Percentiles rank a stretch among this genome's conserved stretches.
These are phyloP conservation scores for Scheffersomyces titani DNA, from an alignment of 1,139 yeast genomes.

Conservation along the genomic window DNA sequence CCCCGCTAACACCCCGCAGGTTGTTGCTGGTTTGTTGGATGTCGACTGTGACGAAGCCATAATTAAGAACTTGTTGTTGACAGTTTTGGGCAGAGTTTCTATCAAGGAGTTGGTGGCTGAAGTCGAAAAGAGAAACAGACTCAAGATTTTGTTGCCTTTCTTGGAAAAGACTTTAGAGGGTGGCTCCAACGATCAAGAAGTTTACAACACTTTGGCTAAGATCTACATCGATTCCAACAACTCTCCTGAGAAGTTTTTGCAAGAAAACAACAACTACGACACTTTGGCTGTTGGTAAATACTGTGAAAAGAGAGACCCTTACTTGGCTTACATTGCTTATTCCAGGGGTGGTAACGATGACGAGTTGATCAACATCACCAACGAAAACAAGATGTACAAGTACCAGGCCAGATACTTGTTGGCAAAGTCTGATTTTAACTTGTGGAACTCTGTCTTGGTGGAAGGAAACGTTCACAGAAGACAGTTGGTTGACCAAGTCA, in stretches of 20 bases:
- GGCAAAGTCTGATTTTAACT: constrained; percentile 74
- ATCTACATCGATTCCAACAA: constrained; percentile 97
- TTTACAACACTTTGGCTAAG: constrained; percentile 93
- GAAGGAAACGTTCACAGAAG: constrained; percentile 85
- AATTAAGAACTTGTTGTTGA: constrained; percentile 75
- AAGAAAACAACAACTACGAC: constrained; percentile 86
- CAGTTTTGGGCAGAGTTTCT: constrained; percentile 95
- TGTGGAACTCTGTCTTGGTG: constrained; percentile 80
- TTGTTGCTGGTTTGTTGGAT: constrained; percentile 91
- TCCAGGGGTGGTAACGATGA: constrained; percentile 92
- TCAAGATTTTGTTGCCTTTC: constrained; percentile 88
- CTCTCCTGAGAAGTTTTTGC: constrained; percentile 94
- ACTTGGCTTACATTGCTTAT: constrained; percentile 94
- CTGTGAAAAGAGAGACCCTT: constrained; percentile 99
- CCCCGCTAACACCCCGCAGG: constrained; percentile 94
- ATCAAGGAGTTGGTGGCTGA: constrained; percentile 85
- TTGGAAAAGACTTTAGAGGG: constrained; percentile 86
- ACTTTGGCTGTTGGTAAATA: constrained; percentile 94
- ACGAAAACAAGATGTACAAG: constrained; percentile 97
- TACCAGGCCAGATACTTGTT: constrained; percentile 96
- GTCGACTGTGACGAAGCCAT: constrained; percentile 95
- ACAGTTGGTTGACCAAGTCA: constrained; percentile 88
- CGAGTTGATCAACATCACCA: constrained; percentile 87
- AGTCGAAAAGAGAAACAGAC: constrained; percentile 94
- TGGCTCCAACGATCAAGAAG: constrained; percentile 89